Conservation (phyloP, 352 stramenopile genomes). For the Phytophthora agathidicida region DNA sequence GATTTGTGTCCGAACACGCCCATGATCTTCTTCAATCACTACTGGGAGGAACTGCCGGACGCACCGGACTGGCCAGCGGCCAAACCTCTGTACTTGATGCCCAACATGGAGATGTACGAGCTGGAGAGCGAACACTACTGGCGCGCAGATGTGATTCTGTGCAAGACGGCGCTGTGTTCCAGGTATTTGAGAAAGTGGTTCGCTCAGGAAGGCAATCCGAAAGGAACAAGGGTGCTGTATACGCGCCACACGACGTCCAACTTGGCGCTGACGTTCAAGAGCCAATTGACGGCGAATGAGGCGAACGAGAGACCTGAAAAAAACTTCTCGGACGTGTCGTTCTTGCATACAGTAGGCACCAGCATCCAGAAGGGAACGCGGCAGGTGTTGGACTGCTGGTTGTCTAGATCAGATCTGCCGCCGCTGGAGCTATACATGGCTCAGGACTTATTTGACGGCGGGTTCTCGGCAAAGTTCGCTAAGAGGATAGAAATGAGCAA, state of each 20-base stretch:
- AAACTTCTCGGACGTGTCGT: constrained; percentile 46
- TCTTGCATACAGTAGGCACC: constrained; percentile 53
- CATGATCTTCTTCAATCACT: constrained; percentile 68
- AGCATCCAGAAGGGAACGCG: constrained; percentile 53
- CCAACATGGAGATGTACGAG: constrained; percentile 73
- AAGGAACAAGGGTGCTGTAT: constrained; percentile 55
- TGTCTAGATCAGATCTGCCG: constrained; percentile 36
- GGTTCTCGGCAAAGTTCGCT: constrained; percentile 31
- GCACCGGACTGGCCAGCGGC: constrained; percentile 35
- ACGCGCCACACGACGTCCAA: constrained; percentile 68
- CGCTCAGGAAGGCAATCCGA: constrained; percentile 61
- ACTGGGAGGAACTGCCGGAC: constrained; percentile 44
- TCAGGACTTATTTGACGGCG: constrained; percentile 38
- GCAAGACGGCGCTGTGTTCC: constrained; percentile 54
- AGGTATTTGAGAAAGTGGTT: constrained; percentile 56
- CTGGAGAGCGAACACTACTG: constrained; percentile 49
- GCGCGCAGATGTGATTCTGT: constrained; percentile 52
- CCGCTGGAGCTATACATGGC: constrained; percentile 42
- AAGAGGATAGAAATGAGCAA: constrained; percentile 26
- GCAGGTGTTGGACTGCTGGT: constrained; percentile 52
- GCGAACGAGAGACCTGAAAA: constrained; percentile 23
- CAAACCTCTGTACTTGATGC: constrained; percentile 61
- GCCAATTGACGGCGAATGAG: constrained; percentile 20
- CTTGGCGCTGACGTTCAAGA: constrained; percentile 34
- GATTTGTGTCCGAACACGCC: constrained; percentile 58